phyloP scores from a whole-genome alignment of 2,329 filamentous ascomycete genomes.

The Penicillium sp. region DNA sequence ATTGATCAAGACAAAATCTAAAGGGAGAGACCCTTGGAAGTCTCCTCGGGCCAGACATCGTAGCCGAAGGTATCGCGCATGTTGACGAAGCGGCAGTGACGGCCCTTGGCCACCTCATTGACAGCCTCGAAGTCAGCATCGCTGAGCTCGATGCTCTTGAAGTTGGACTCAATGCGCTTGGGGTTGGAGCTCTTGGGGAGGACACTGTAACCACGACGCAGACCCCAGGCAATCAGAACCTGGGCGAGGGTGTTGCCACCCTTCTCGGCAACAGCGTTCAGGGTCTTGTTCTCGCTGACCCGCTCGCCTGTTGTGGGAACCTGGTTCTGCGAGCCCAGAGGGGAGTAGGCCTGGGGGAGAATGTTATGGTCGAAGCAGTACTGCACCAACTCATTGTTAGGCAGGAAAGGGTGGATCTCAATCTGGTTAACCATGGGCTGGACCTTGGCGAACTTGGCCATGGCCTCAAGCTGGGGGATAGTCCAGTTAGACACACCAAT shows the following conservation, averaged over 20 bases:
- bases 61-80: constrained; percentile 80
- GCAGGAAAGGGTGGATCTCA: constrained; percentile 50
- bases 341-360: constrained; percentile 45
- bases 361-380: constrained; percentile 44
- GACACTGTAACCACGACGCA: constrained; percentile 64
- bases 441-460: constrained; percentile 45
- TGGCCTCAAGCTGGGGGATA: constrained; percentile 48
- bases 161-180: constrained; percentile 66
- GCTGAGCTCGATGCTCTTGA: constrained; percentile 59
- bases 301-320: constrained; percentile 67
- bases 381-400: constrained; percentile 44
- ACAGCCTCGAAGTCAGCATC: constrained; percentile 60
- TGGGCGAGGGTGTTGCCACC: constrained; percentile 59
- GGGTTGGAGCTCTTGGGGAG: constrained; percentile 69
- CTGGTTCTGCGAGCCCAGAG: constrained; percentile 64
- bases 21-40: constrained; percentile 33
- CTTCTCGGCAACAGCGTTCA: constrained; percentile 59
- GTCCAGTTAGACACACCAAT: constrained; percentile 79
- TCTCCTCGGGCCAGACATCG: constrained; percentile 65
- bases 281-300: constrained; percentile 57
- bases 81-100: constrained; percentile 71
- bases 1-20: constrained; percentile 13
- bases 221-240: constrained; percentile 64
- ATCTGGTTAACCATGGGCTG: constrained; percentile 47
- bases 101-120: constrained; percentile 62